Conservation (phyloP, 2,329 filamentous ascomycete species). For the Neopestalotiopsis sp. region DNA sequence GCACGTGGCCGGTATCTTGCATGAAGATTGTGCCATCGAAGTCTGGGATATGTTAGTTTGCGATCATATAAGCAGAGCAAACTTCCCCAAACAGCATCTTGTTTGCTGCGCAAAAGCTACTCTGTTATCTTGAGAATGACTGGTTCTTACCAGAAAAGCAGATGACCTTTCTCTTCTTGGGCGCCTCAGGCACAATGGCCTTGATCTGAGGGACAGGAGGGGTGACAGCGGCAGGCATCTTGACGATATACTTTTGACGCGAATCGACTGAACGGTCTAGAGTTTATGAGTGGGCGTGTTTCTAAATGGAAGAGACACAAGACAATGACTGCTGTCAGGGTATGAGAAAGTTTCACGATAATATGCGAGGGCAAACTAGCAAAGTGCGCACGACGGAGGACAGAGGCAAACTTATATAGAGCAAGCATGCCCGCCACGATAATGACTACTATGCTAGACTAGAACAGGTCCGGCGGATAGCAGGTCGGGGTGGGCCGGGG, state of each 20-base stretch:
- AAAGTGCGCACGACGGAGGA: background rate
- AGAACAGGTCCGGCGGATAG: background rate
- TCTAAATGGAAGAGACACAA: background rate
- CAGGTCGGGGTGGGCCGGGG: background rate
- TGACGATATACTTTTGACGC: constrained; percentile 24
- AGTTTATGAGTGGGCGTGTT: background rate
- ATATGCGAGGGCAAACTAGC: background rate
- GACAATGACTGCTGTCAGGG: background rate
- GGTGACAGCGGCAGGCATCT: constrained; percentile 45
- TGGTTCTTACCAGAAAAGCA: constrained; percentile 57
- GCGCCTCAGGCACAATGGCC: constrained; percentile 33
- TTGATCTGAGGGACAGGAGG: constrained; percentile 35
- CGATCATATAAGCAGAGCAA: background rate
- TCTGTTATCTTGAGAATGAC: background rate
- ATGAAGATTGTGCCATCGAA: constrained; percentile 77
- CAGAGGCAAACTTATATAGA: constrained; percentile 17
- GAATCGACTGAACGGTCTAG: background rate
- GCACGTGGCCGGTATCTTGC: constrained; percentile 72
- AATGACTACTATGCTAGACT: background rate
- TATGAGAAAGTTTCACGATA: background rate
- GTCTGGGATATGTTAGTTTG: constrained; percentile 47
- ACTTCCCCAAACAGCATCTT: background rate
- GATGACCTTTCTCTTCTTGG: constrained; percentile 60
- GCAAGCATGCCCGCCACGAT: constrained; percentile 1
- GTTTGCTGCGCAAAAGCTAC: background rate